A percentile compares a stretch with the other conserved stretches of the same genome.
These are phyloP conservation scores for Aspergillus nomiae DNA, from an alignment of 2,329 filamentous ascomycete genomes.

Conservation along the genomic window DNA sequence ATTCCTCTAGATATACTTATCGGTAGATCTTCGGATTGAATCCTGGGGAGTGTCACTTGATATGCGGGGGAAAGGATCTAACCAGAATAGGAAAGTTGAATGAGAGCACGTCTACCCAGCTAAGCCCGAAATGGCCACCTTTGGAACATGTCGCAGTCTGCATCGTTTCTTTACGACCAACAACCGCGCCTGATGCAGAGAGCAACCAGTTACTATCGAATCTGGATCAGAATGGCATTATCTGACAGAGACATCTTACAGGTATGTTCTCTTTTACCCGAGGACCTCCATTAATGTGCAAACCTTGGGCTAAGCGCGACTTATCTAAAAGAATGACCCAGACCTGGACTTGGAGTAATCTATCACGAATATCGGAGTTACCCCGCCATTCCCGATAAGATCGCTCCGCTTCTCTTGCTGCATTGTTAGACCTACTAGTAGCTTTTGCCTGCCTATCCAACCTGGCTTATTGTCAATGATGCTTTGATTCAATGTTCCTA, in stretches of 20 bases:
- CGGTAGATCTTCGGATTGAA: not conserved
- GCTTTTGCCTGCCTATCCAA: not conserved
- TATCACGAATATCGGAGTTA: not conserved
- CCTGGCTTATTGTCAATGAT: not conserved
- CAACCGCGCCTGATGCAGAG: no score
- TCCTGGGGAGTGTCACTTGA: not conserved
- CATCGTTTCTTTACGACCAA: not conserved
- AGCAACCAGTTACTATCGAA: not conserved
- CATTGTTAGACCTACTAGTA: not conserved
- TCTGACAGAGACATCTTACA: not conserved
- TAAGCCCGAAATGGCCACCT: not conserved
- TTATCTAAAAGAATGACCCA: not conserved
- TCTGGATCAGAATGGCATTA: not conserved
- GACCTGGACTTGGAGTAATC: not conserved
- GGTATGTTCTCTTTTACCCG: not conserved
- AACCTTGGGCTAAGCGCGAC: not conserved
- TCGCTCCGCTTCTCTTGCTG: not conserved
- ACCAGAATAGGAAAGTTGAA: not conserved
- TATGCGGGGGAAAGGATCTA: not conserved
- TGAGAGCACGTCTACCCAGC: not conserved
- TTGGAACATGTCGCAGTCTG: no score
- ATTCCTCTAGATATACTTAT: not conserved
- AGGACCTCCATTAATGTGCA: not conserved
- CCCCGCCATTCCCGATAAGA: not conserved
- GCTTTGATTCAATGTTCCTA: not conserved